phyloP scores from a whole-genome alignment of 1,139 yeast genomes.

The Kodamaea anthophila region DNA sequence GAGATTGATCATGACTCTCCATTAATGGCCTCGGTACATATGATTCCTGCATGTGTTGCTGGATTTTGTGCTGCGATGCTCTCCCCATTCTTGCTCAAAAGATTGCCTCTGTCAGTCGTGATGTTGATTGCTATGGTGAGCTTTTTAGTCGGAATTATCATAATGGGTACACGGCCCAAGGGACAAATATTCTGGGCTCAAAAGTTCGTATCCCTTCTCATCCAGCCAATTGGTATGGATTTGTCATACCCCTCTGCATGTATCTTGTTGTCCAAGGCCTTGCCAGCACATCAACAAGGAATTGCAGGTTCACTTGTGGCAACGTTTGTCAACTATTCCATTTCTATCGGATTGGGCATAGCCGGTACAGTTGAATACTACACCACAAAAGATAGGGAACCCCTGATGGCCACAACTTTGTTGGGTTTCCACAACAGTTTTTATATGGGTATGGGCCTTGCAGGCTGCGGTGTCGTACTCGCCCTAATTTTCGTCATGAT shows the following conservation, averaged over 20 bases:
- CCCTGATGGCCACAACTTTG: constrained; percentile 18
- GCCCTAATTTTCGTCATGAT: constrained; percentile 16
- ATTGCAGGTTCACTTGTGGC: constrained; percentile 60
- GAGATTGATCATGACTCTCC: constrained; percentile 26
- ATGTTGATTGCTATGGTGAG: constrained; percentile 41
- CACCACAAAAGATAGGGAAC: constrained; percentile 24
- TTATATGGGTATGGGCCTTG: constrained; percentile 47
- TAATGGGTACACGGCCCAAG: constrained; percentile 42
- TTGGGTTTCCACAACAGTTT: constrained; percentile 40
- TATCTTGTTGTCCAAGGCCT: constrained; percentile 42
- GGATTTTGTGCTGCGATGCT: constrained; percentile 44
- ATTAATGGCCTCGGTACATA: constrained; percentile 33
- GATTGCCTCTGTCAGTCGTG: constrained; percentile 34
- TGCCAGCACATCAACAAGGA: constrained; percentile 55
- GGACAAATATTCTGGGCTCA: constrained; percentile 50
- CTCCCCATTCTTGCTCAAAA: constrained; percentile 34
- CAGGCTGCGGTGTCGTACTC: constrained; percentile 38
- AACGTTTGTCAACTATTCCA: constrained; percentile 57
- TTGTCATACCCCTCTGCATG: constrained; percentile 61
- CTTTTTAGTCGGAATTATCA: constrained; percentile 34
- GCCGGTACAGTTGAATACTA: constrained; percentile 58
- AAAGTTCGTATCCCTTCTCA: constrained; percentile 39
- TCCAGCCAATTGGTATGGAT: constrained; percentile 60
- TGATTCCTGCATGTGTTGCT: constrained; percentile 32
- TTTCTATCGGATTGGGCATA: constrained; percentile 57